Conservation (phyloP, 352 stramenopile species). For the Phytophthora foliorum region DNA sequence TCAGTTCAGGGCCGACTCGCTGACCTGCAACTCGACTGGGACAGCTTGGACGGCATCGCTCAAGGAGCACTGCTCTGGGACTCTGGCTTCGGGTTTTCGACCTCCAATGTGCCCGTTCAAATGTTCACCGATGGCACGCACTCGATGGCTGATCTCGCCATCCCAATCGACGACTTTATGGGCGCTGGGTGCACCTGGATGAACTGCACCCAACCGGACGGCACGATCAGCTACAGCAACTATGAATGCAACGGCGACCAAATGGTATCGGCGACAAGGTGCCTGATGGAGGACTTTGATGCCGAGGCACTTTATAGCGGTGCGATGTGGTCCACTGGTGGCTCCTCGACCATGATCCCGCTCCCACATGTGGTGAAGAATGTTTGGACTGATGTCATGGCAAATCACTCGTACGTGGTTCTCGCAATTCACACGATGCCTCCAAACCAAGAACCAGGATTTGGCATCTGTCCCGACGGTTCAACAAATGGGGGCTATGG, state of each 20-base stretch:
- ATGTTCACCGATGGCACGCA: slow-evolving; percentile 11
- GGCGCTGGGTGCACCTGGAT: neutral
- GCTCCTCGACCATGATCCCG: no score
- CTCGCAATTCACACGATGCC: no score
- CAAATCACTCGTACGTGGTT: no score
- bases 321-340: slow-evolving; percentile 5
- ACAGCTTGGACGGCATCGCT: neutral
- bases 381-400: no score
- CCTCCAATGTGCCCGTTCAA: neutral
- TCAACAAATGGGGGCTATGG: no score
- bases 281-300: neutral
- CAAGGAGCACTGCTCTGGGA: neutral
- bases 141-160: slow-evolving; percentile 6
- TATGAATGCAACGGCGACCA: neutral
- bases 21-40: slow-evolving; percentile 2
- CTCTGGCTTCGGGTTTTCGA: neutral
- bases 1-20: slow-evolving; percentile 5
- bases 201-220: slow-evolving; percentile 10
- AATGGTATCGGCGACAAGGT: neutral
- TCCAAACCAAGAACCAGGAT: no score
- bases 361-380: no score
- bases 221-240: neutral
- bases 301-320: no score
- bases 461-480: no score
- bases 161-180: neutral